These are phyloP conservation scores for Bacterosira constricta DNA, from an alignment of 108 stramenopile species.

Conservation along the genomic window DNA sequence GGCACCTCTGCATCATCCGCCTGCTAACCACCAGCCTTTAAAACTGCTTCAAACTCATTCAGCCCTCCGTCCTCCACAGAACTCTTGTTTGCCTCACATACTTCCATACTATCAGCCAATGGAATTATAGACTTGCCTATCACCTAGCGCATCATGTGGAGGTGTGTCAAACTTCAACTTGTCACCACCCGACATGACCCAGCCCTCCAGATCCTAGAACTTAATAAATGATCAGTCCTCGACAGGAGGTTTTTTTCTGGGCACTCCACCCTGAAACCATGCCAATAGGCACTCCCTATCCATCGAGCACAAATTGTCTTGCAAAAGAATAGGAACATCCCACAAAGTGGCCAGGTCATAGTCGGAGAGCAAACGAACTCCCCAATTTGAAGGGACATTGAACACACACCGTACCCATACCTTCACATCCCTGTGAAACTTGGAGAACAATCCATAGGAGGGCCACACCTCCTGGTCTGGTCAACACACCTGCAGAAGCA, in stretches of 20 bases:
- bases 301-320: neutral
- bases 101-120: too few species aligned
- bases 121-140: neutral
- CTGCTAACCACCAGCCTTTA: neutral
- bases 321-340: conserved; percentile 4
- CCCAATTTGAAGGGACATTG: neutral
- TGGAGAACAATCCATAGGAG: neutral
- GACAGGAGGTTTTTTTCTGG: neutral
- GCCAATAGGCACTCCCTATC: neutral
- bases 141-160: neutral
- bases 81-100: neutral
- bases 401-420: neutral
- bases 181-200: neutral
- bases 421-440: neutral
- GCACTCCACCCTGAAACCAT: neutral
- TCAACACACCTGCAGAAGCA: neutral
- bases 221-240: neutral
- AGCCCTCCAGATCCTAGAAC: conserved; percentile 3
- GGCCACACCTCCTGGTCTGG: neutral
- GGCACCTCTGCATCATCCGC: neutral
- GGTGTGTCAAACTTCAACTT: neutral
- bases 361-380: neutral
- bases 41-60: too few species aligned
- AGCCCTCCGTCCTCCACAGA: too few species aligned
- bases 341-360: neutral